Evolutionary conservation across 352 stramenopile species (phyloP), one percentile per base, ranked within the genome.

Genomic region (Globisporangium abappressorium): DNA sequence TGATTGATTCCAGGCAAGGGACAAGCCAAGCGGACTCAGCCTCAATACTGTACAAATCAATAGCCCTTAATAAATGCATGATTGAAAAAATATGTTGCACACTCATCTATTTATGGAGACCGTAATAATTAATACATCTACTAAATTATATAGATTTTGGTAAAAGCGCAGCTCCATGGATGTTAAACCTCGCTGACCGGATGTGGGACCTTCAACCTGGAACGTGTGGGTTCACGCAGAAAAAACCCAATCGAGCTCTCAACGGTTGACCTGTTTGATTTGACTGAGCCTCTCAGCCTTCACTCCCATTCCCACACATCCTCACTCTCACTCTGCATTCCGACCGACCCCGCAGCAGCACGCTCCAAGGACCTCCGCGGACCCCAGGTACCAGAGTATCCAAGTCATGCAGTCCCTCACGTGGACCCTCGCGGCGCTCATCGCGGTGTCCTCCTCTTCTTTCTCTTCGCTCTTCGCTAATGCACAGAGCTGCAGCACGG

Each of bases 401-500:
- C 38, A 46, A 57, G 49, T 33, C 24, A 57, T 59, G 59, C 59
- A 34, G 15, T 41, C 7, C 26, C 24, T 36, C 7, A 2, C 41
- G 26, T 24, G 24, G 43, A 56, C 18, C 43, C 22, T 53, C 26
- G 41, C 41, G 28, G 41, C 28, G 18, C 26, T 67, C 41, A 24
- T 60, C 43, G 49, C 43, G 15, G 30, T 26, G 6, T 34, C 33
- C 4, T 6, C 51, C 11, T 57, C 53, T 2, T 58, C 54, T 2
- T 41, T 28, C 8, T 59, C 2, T 15, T 41, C 54, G 15, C 28
- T 62, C 41, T 51, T 66, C 14, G 49, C 15, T 1, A 34, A 36
- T 14, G 62, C 62, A 6, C 64, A 69, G 57, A 62, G 51, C 34
- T 82, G 76, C 59, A 55, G 67, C 15, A 66, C 54, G 49, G 60